Base-by-base conservation (phyloP, 306 rosid species). In the Lablab purpureus region DNA sequence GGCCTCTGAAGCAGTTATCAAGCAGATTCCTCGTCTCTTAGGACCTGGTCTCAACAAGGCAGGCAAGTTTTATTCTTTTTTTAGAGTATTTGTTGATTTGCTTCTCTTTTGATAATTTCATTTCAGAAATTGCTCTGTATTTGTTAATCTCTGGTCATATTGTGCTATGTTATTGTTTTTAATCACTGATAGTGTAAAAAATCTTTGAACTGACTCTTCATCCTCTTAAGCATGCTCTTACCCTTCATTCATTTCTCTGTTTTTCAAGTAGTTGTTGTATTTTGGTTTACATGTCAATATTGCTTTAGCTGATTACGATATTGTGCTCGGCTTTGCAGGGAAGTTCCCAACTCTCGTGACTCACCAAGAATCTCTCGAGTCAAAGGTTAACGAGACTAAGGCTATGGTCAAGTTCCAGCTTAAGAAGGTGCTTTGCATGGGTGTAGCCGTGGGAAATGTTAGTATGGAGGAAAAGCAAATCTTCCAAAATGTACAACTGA, bases 31-130 rank as follows among this genome's bases (percentile, higher is more conserved):
- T 8, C 94, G 94, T 75, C 94, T 93, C 63, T 79, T 93, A 76
- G 97, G 97, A 50, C 98, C 94, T 47, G 97, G 98, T 79, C 98
- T 93, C 71, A 93, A 93, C 88, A 91, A 93, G 85, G 98, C 98
- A 77, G 97, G 97, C 91, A 74, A 25, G 97, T 88, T 7, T 45
- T 65, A 11, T 47, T 21, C 54, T 1, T 59, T 71, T n/a, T 0
- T 4, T 7, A 30, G 7, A 18, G 30, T 32, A 10, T 7, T 7
- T 30, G 10, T 14, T 62, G 60, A 36, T 34, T 46, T 45, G 15
- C 10, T 15, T 23, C 19, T 15, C 1, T 59, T 56, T 46, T 34
- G 0, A 34, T 7, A 8, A 34, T 6, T 34, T 34, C 6, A 34
- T 34, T 5, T 34, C 7, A 7, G 40, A 34, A 34, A 6, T 1